Evolutionary conservation across 352 stramenopile genomes (phyloP).

Genomic region (Thalassiosira gravida): DNA sequence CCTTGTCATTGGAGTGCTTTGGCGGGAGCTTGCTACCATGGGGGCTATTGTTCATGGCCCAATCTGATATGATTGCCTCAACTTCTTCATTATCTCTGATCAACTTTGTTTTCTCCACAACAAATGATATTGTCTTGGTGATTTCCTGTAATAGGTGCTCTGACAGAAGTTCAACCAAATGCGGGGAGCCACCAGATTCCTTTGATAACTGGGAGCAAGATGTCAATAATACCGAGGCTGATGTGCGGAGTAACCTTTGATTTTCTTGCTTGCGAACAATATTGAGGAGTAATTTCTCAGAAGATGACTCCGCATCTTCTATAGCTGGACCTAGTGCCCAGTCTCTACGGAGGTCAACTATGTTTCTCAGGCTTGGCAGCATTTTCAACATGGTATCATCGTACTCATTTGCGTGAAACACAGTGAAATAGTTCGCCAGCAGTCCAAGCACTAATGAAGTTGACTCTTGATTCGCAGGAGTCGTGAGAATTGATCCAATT

Average conservation of each 20-base stretch:
- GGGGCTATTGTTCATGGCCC: conserved; percentile 23
- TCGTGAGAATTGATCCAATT: conserved; percentile 46
- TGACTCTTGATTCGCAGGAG: conserved; percentile 16
- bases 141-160: conserved; percentile 51
- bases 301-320: conserved; percentile 17
- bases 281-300: conserved; percentile 24
- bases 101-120: conserved; percentile 19
- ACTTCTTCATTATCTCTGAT: conserved; percentile 24
- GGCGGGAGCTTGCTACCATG: conserved; percentile 17
- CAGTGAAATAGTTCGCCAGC: conserved; percentile 48
- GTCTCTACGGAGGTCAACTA: conserved; percentile 39
- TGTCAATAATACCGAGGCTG: conserved; percentile 37
- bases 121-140: conserved; percentile 29
- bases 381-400: conserved; percentile 35
- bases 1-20: conserved; percentile 7
- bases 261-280: conserved; percentile 26
- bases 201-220: conserved; percentile 26
- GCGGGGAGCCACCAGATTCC: conserved; percentile 11
- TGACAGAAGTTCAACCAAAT: conserved; percentile 35
- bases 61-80: conserved; percentile 39
- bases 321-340: conserved; percentile 11
- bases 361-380: conserved; percentile 40
- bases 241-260: conserved; percentile 37
- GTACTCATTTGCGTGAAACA: conserved; percentile 33
- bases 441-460: conserved; percentile 41